A percentile compares a stretch with the other conserved stretches of the same genome.
phyloP scores from a whole-genome alignment of 805 yeast genomes.

The Candida palmyrensis region DNA sequence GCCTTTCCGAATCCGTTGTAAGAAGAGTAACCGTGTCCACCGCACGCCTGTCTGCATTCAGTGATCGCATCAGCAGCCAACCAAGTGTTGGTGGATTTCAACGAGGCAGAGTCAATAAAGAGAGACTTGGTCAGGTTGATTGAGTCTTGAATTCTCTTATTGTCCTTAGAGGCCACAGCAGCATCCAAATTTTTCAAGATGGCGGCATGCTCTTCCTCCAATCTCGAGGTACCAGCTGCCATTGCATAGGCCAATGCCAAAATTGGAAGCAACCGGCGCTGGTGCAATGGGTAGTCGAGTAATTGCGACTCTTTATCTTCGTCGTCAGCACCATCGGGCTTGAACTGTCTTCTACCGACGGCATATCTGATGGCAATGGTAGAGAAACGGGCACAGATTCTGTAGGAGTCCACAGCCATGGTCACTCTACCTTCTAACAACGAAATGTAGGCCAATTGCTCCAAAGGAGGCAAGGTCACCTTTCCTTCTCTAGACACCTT shows the following conservation, averaged over 20 bases:
- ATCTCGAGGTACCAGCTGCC: slow-evolving; percentile 63
- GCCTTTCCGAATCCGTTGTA: slow-evolving; percentile 89
- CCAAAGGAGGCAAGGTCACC: slow-evolving; percentile 76
- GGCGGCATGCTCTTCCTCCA: slow-evolving; percentile 46
- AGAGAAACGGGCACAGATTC: slow-evolving; percentile 71
- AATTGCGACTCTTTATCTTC: slow-evolving; percentile 57
- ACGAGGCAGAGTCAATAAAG: slow-evolving; percentile 80
- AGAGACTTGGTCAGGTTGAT: slow-evolving; percentile 67
- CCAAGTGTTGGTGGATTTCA: slow-evolving; percentile 91
- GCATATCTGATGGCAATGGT: slow-evolving; percentile 89
- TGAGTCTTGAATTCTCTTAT: slow-evolving; percentile 39
- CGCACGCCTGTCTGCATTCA: slow-evolving; percentile 89
- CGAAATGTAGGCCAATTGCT: slow-evolving; percentile 85
- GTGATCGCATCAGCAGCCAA: slow-evolving; percentile 73
- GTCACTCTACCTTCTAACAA: slow-evolving; percentile 82
- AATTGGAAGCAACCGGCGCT: slow-evolving; percentile 80
- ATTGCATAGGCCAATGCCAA: slow-evolving; percentile 75
- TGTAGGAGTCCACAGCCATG: slow-evolving; percentile 83
- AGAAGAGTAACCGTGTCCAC: slow-evolving; percentile 95
- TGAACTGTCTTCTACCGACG: slow-evolving; percentile 83
- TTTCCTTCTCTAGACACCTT: slow-evolving; percentile 64
- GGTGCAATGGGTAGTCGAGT: slow-evolving; percentile 85
- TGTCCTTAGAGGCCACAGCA: slow-evolving; percentile 45
- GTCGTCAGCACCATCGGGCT: slow-evolving; percentile 28
- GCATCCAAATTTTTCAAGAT: slow-evolving; percentile 52